Base-by-base conservation (phyloP, 352 stramenopile genomes). In the Globisporangium radiosum region DNA sequence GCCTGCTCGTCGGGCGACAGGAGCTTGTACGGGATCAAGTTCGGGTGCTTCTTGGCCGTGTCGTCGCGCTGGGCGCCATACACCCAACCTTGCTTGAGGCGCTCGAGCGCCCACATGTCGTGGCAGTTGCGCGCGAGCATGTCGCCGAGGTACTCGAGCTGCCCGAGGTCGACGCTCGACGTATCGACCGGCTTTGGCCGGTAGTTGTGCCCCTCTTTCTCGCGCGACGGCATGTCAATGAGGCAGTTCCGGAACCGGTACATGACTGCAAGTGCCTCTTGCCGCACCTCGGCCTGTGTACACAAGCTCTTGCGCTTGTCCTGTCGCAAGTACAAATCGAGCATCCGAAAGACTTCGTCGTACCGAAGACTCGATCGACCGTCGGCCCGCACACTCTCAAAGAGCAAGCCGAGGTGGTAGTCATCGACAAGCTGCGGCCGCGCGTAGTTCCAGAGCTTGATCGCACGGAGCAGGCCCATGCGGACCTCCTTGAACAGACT, bases 141-240 rank as follows among this genome's bases (percentile, higher is more conserved):
- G 56, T 92, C 81, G 1, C 73, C 80, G 51, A 92, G 65, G 58
- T 90, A 78, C 54, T 87, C 79, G 4, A 92, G 66, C 55, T 79
- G 79, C 0, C 84, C 77, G 17, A 95, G 60, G 44, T 90, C 82
- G n/a, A 95, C 71, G 15, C 59, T 66, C 40, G 65, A 78, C 33
- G 85, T 95, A 33, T 95, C 85, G 43, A 95, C 82, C 38, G 85
- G 85, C 64, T 95, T 94, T 10, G 85, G 85, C 1, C 76, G 71
- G 57, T 95, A 95, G 54, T 95, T 91, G 65, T 95, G 84, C 4
- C 85, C 85, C 66, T 95, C 85, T 43, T 94, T 92, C 59, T 95
- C 85, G 56, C 85, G 81, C 47, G 84, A 94, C 43, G 85, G 85
- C 85, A 95, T 95, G 54, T 94, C 85, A 17, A 93, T 95, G 11